A percentile compares a stretch with the other conserved stretches of the same genome.
These are phyloP conservation scores for Cladosporium sp. DNA, from an alignment of 2,329 filamentous ascomycete species.

Conservation along the genomic window DNA sequence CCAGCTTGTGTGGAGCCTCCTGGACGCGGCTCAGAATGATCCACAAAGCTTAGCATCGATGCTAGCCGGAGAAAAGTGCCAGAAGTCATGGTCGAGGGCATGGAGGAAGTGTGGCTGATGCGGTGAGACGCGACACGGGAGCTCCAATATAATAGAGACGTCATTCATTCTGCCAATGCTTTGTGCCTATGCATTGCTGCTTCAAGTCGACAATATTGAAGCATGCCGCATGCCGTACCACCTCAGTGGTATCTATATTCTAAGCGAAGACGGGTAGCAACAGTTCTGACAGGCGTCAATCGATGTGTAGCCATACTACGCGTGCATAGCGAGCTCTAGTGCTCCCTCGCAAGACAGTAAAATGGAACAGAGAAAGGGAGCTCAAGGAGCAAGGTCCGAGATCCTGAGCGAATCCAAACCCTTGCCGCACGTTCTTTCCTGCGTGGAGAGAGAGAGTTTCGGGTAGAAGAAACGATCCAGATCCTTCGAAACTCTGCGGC, in stretches of 20 bases:
- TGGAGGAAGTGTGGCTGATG: slow-evolving; percentile 7
- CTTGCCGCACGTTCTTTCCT: not conserved
- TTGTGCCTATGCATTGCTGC: not conserved
- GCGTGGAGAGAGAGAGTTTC: not conserved
- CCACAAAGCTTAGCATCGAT: slow-evolving; percentile 12
- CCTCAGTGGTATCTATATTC: not conserved
- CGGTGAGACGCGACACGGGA: slow-evolving; percentile 10
- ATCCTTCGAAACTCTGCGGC: slow-evolving; percentile 1
- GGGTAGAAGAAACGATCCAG: not conserved
- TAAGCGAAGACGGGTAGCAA: not conserved
- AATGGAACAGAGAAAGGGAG: not conserved
- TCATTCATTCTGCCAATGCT: slow-evolving; percentile 16
- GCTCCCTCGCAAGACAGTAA: not conserved
- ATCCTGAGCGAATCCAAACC: not conserved
- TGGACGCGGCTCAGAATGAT: not conserved
- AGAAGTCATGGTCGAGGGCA: slow-evolving; percentile 10
- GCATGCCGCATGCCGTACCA: not conserved
- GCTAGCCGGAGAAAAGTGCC: not conserved
- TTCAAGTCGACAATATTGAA: not conserved
- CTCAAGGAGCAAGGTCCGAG: slow-evolving; percentile 3
- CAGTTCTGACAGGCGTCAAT: not conserved
- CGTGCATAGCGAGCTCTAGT: not conserved
- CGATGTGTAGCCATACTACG: not conserved
- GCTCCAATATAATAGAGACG: slow-evolving; percentile 15
- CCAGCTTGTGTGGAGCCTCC: not conserved